Evolutionary conservation across 345 rosid species (phyloP).

Genomic region (Clarkia xantiana): DNA sequence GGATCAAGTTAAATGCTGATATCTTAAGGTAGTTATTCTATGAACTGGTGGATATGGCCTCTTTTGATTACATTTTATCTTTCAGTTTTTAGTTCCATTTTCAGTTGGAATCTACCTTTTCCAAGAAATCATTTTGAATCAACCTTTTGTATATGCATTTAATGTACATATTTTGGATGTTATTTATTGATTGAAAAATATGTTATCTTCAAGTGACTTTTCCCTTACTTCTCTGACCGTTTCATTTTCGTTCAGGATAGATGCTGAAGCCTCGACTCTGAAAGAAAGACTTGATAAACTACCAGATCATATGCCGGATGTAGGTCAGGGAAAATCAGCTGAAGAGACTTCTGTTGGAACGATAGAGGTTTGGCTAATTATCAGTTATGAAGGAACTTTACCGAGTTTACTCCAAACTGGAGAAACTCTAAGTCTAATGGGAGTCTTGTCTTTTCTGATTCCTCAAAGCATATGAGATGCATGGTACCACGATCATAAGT

Average conservation of each 20-base stretch:
- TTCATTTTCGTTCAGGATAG: conserved; percentile 64
- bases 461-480: too few relatives aligned
- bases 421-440: too few relatives aligned
- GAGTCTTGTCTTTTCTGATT: too few relatives aligned
- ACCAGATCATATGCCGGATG: conserved; percentile 18
- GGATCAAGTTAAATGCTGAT: conserved; percentile 64
- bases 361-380: conserved; percentile 35
- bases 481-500: too few relatives aligned
- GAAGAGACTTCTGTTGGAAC: conserved; percentile 25
- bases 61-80: too few relatives aligned
- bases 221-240: conserved; percentile 13
- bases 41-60: too few relatives aligned
- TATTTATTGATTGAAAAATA: too few relatives aligned
- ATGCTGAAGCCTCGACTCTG: conserved; percentile 53
- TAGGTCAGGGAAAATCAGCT: conserved; percentile 18
- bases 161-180: conserved; percentile 1
- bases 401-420: neutral
- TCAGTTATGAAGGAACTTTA: neutral
- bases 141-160: neutral
- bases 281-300: conserved; percentile 47
- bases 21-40: conserved; percentile 35
- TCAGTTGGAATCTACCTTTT: too few relatives aligned
- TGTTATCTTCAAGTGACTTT: too few relatives aligned
- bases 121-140: too few relatives aligned
- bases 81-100: too few relatives aligned